phyloP scores from a whole-genome alignment of 768 basidiomycete species.

The Rhodocollybia butyracea region DNA sequence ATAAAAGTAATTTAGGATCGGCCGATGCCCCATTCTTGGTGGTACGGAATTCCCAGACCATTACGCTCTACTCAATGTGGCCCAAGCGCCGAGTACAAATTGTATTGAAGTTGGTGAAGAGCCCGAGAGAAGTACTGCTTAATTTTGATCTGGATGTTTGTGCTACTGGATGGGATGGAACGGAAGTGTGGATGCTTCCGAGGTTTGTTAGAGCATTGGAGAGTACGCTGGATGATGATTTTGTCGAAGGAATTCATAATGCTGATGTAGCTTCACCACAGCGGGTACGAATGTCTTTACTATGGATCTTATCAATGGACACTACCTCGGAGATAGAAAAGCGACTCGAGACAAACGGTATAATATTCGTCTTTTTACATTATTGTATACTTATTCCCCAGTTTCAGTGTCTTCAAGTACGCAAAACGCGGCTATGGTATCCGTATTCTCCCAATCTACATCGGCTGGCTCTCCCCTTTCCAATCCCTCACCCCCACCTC shows the following conservation, averaged over 20 bases:
- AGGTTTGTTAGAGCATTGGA: slow-evolving; percentile 13
- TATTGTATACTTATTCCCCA: background rate
- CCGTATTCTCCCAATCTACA: too few relatives aligned
- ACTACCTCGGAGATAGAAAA: slow-evolving; percentile 15
- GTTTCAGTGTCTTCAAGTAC: slow-evolving; percentile 14
- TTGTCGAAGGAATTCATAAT: background rate
- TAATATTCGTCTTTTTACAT: background rate
- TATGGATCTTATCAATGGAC: slow-evolving; percentile 16
- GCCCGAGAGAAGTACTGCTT: slow-evolving; percentile 10
- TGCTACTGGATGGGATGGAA: slow-evolving; percentile 14
- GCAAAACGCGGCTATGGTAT: too few relatives aligned
- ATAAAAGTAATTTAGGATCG: slow-evolving; percentile 10
- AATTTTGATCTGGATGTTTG: slow-evolving; percentile 17
- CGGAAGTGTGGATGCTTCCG: slow-evolving; percentile 12
- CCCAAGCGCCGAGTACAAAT: slow-evolving; percentile 15
- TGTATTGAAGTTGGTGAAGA: slow-evolving; percentile 15
- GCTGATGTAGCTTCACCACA: background rate
- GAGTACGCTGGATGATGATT: slow-evolving; percentile 8
- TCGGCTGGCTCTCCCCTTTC: too few relatives aligned
- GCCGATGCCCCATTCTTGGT: slow-evolving; percentile 11
- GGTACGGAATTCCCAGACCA: slow-evolving; percentile 17
- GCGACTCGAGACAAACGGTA: slow-evolving; percentile 14
- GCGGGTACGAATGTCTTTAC: slow-evolving; percentile 14
- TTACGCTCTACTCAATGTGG: slow-evolving; percentile 14
- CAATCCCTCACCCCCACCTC: too few relatives aligned